Base-by-base conservation (phyloP, 192 early-diverging fungal genomes). In the Backusella circina region DNA sequence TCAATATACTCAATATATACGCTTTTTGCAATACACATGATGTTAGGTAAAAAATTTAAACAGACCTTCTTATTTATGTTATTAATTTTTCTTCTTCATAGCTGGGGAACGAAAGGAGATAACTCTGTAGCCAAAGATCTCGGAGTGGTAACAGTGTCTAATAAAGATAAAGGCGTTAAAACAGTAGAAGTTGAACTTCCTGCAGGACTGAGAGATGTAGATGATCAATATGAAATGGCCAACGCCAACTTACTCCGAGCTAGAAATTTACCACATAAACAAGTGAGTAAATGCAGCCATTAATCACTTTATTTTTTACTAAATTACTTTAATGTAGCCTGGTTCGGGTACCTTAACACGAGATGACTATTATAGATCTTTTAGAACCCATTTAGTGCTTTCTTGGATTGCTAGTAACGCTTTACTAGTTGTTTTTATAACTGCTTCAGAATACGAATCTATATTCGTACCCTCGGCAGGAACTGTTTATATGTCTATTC, bases 1-100 rank as follows among this genome's bases (percentile, higher is more conserved):
- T 93, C 69, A 98, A 97, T 83, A 94, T 98, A 76, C 84, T 98
- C 36, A 95, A 91, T 81, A 91, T 98, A 18, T 98, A 97, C 68
- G 94, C 96, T 1, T 97, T 96, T 86, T 95, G 93, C 82, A 98
- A 98, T 89, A 92, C 95, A 10, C 96, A 97, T 89, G 96, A 97
- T 75, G 95, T 98, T 74, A 84, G 54, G 54, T 61, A 61, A 28
- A 5, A 4, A 4, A n/a, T n/a, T n/a, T 4, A 10, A 7, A 13
- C 26, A 28, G 26, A 26, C 6, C 3, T 28, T 8, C 26, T 28
- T 13, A 21, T 12, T 28, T 61, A 28, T 30, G 9, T 28, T 61
- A 61, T 10, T 61, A 28, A 57, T 13, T 61, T 28, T 61, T 4
- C 28, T 9, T 28, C 2, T 57, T 21, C 26, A 61, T 61, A 61